Conservation (phyloP, 805 yeast genomes). For the Candida cerambycidarum region DNA sequence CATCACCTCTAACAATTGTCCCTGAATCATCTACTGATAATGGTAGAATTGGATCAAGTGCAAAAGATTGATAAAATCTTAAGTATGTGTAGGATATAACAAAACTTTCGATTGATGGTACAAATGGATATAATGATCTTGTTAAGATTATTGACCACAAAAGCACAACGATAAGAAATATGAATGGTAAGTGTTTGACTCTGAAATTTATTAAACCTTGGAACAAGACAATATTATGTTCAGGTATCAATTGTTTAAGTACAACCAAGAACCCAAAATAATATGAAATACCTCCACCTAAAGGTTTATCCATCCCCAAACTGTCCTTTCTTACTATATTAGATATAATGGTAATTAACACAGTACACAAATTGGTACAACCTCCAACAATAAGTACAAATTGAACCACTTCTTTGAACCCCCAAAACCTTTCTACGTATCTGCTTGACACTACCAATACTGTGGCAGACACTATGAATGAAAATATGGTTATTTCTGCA, state of each 20-base stretch:
- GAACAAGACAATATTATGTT: constrained; percentile 51
- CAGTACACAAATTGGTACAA: constrained; percentile 54
- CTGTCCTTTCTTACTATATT: constrained; percentile 36
- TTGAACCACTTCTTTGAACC: constrained; percentile 46
- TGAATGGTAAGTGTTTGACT: constrained; percentile 63
- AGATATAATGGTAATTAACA: constrained; percentile 39
- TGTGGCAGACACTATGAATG: constrained; percentile 40
- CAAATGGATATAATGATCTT: constrained; percentile 45
- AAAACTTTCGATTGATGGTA: constrained; percentile 61
- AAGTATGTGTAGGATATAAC: constrained; percentile 72
- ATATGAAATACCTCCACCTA: constrained; percentile 53
- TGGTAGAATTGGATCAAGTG: constrained; percentile 57
- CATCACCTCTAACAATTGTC: constrained; percentile 66
- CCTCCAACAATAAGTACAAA: constrained; percentile 55
- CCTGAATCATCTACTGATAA: constrained; percentile 30
- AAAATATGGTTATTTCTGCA: constrained; percentile 53
- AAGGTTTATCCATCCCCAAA: constrained; percentile 41
- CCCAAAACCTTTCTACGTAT: constrained; percentile 55
- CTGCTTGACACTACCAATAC: constrained; percentile 41
- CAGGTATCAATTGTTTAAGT: constrained; percentile 58
- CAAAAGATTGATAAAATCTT: constrained; percentile 67
- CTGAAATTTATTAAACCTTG: constrained; percentile 48
- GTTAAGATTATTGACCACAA: constrained; percentile 34
- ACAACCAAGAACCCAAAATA: constrained; percentile 57
- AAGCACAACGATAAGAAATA: constrained; percentile 29